phyloP scores from a whole-genome alignment of 73 alveolate species.

The Tetrahymena thermophila region DNA sequence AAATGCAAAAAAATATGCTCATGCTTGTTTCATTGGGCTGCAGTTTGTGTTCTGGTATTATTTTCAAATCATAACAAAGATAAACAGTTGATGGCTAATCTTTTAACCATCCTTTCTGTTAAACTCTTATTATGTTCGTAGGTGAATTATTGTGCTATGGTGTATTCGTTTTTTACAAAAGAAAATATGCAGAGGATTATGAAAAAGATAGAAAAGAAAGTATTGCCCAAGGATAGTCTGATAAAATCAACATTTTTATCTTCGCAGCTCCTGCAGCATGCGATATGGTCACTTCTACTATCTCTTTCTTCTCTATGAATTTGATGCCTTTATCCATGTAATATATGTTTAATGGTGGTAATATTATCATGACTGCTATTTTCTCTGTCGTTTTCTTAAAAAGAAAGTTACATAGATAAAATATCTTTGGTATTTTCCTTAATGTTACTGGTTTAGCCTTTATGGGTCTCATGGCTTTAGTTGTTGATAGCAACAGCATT shows the following conservation, averaged over 20 bases:
- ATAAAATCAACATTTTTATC: slow-evolving; percentile 2
- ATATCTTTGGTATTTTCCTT: slow-evolving; percentile 56
- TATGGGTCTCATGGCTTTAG: slow-evolving; percentile 64
- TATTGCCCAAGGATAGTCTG: background rate
- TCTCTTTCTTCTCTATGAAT: slow-evolving; percentile 72
- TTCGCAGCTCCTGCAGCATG: slow-evolving; percentile 70
- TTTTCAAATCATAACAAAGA: slow-evolving; percentile 14
- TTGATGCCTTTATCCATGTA: slow-evolving; percentile 79
- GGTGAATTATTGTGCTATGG: slow-evolving; percentile 56
- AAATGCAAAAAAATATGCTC: background rate
- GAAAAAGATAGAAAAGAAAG: slow-evolving; percentile 6
- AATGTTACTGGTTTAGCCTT: slow-evolving; percentile 60
- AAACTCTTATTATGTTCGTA: slow-evolving; percentile 49
- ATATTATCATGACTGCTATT: slow-evolving; percentile 74
- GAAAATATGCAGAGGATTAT: background rate
- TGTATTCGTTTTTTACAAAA: slow-evolving; percentile 18
- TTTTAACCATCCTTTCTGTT: slow-evolving; percentile 64
- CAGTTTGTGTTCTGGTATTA: background rate
- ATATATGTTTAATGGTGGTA: slow-evolving; percentile 89
- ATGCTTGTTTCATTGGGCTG: background rate
- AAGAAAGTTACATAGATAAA: slow-evolving; percentile 63
- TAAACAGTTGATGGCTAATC: slow-evolving; percentile 10
- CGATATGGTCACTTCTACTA: slow-evolving; percentile 71
- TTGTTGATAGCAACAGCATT: slow-evolving; percentile 6
- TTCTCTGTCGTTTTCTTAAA: slow-evolving; percentile 63